A percentile compares a stretch with the other conserved stretches of the same genome.
These are phyloP conservation scores for Eimeria sp. DNA, from an alignment of 169 alveolate genomes.

Conservation along the genomic window DNA sequence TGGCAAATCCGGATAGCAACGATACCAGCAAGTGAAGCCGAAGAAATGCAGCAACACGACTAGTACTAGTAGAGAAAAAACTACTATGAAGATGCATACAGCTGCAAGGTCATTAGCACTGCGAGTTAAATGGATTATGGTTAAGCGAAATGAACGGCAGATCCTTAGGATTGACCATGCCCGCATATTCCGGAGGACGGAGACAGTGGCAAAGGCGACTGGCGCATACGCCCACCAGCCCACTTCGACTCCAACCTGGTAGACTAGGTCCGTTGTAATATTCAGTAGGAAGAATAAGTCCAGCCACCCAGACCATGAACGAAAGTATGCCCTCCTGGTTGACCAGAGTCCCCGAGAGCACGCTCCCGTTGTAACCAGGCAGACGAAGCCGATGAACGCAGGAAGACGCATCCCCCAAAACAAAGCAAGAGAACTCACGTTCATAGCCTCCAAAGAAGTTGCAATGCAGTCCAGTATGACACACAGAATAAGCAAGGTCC, in stretches of 20 bases:
- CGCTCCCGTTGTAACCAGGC: constrained; percentile 23
- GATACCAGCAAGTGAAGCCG: constrained; percentile 70
- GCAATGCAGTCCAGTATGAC: constrained; percentile 61
- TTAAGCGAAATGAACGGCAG: constrained; percentile 62
- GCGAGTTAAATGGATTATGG: constrained; percentile 24
- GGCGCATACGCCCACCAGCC: constrained; percentile 70
- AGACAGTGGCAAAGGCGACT: neutral
- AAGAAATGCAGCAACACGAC: constrained; percentile 70
- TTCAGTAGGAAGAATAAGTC: neutral
- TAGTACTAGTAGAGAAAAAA: constrained; percentile 47
- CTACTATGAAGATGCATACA: constrained; percentile 42
- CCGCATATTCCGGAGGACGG: constrained; percentile 54
- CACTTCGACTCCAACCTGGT: constrained; percentile 40
- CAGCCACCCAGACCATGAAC: constrained; percentile 69
- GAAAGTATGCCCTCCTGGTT: constrained; percentile 42
- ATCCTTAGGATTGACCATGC: constrained; percentile 61
- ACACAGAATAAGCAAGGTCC: constrained; percentile 35
- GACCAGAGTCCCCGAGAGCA: constrained; percentile 65
- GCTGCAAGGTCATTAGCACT: constrained; percentile 74
- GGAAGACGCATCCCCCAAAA: constrained; percentile 4
- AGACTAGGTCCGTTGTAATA: constrained; percentile 30
- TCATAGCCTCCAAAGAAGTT: constrained; percentile 36
- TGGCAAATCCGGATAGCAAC: constrained; percentile 60
- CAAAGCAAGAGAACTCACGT: constrained; percentile 5
- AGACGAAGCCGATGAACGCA: constrained; percentile 27